Evolutionary conservation across 2,329 filamentous ascomycete genomes (phyloP), one percentile per base, ranked within the genome.

Genomic region (Ceratocystis cacaofunesta): DNA sequence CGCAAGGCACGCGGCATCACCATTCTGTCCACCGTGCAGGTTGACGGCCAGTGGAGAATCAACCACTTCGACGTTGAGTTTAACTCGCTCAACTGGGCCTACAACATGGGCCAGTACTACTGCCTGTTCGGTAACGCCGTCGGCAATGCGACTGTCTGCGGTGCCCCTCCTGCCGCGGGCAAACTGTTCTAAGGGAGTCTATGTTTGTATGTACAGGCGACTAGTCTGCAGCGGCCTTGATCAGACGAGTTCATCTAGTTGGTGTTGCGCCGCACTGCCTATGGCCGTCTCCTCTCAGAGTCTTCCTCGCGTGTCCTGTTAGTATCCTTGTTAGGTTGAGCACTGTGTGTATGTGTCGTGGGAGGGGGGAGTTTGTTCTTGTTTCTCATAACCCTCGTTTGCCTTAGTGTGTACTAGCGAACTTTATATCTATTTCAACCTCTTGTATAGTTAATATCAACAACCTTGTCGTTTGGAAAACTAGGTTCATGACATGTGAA

Each of bases 1-100:
- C 64, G 66, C 4, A 66, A 63, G 22, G 66, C 58, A 2, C 55
- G 64, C 22, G 67, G 68, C 30, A 55, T 70, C 7, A 70, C 67
- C 25, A 68, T 70, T 46, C 65, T 71, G 65, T 62, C 69, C 30
- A 62, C 68, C 15, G 68, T 67, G 28, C 68, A 68, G 65, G 68
- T 70, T 3, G 41, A 55, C 7, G 64, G 66, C 41, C 28, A 64
- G 61, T 69, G 68, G 68, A 64, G 65, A 41, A 69, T 69, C 48
- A 66, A 63, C 62, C 62, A 52, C 36, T 66, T 63, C 22, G 68
- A 69, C 43, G 68, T 68, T 32, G 68, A 69, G 67, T 69, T 69
- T 48, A 69, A 69, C 67, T 65, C 68, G 46, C 66, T 69, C 12
- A 67, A 46, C 48, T 69, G 64, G 66, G 66, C 67, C 25, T 68